Conservation (phyloP, 257 asterid genomes). For the Gentiana straminea region DNA sequence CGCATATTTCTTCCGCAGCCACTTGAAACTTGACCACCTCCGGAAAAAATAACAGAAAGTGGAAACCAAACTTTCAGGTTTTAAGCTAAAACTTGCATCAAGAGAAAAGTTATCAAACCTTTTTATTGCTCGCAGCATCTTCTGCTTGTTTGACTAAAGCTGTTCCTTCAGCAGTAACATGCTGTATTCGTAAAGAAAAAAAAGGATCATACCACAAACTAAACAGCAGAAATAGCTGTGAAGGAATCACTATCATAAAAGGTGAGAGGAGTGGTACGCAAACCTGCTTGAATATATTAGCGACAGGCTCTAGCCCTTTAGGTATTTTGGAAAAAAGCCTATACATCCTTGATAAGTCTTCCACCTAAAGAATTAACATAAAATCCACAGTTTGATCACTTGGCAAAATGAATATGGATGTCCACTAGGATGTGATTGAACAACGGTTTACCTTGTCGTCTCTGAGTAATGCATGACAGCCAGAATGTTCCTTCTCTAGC, state of each 20-base stretch:
- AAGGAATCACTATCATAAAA: background rate
- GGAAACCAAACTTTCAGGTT: too few species aligned
- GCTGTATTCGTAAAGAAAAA: constrained; percentile 41
- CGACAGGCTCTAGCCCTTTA: constrained; percentile 79
- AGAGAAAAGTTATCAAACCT: constrained; percentile 30
- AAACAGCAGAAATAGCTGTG: background rate
- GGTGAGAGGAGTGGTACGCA: constrained; percentile 4
- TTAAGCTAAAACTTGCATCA: background rate
- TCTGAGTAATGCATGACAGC: constrained; percentile 88
- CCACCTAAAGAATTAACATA: constrained; percentile 40
- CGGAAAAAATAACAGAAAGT: too few species aligned
- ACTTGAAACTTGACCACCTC: too few species aligned
- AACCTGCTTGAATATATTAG: constrained; percentile 86
- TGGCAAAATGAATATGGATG: constrained; percentile 1
- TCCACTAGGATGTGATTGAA: background rate
- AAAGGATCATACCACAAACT: constrained; percentile 1
- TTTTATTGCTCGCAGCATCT: constrained; percentile 95
- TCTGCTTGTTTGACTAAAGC: constrained; percentile 95
- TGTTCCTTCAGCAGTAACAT: constrained; percentile 95
- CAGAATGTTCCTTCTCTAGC: constrained; percentile 96
- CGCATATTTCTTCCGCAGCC: too few species aligned
- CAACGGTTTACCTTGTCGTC: constrained; percentile 71
- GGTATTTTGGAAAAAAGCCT: constrained; percentile 89
- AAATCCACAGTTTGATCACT: constrained; percentile 4
- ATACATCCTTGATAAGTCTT: constrained; percentile 93